phyloP scores from a whole-genome alignment of 2,329 filamentous ascomycete species.

The Ceratocystis smalleyi region DNA sequence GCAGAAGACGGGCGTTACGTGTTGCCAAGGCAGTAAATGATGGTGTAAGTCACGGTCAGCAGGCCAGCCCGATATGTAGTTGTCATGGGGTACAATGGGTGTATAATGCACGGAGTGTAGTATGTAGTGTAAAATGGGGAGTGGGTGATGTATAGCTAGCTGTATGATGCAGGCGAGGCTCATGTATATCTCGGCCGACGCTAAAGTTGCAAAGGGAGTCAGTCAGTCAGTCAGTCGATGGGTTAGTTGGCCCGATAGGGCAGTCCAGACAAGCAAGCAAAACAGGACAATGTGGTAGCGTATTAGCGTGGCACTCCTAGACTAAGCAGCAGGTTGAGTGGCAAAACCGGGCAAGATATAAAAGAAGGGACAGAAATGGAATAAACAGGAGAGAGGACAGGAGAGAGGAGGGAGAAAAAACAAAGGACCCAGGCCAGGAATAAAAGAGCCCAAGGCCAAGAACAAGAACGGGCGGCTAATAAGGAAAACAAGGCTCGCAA shows the following conservation, averaged over 20 bases:
- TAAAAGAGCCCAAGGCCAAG: background rate
- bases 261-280: background rate
- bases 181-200: background rate
- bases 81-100: too few relatives aligned
- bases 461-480: background rate
- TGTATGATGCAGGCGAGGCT: background rate
- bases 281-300: background rate
- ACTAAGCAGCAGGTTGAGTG: background rate
- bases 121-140: background rate
- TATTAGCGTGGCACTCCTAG: background rate
- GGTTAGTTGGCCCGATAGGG: too few relatives aligned
- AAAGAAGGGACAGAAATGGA: background rate
- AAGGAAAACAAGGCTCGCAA: background rate
- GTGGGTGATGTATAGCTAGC: background rate
- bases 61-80: background rate
- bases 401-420: background rate
- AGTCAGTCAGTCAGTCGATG: too few relatives aligned
- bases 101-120: too few relatives aligned
- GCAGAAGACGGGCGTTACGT: too few relatives aligned
- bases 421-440: background rate
- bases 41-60: background rate
- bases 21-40: background rate
- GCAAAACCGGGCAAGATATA: background rate
- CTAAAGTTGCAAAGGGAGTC: background rate
- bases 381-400: background rate